Evolutionary conservation across 352 stramenopile species (phyloP).

Genomic region (Phytophthora fragariaefolia): DNA sequence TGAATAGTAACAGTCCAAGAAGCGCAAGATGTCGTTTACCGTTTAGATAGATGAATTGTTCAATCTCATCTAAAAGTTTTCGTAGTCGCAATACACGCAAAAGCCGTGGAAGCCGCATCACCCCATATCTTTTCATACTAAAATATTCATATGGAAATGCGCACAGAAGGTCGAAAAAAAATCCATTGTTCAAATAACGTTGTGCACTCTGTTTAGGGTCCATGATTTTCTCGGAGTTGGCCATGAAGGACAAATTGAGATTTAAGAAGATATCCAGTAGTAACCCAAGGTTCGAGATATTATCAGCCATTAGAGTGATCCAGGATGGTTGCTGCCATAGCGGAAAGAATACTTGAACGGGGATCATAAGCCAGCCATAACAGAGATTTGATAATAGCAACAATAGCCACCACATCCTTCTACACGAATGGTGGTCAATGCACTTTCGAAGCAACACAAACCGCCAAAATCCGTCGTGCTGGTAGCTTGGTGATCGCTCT

Average conservation of each 20-base stretch:
- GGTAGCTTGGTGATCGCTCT: not conserved
- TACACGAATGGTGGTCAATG: constrained; percentile 50
- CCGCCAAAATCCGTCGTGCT: not conserved
- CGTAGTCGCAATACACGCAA: constrained; percentile 34
- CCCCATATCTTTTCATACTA: constrained; percentile 18
- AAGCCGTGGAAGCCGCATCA: constrained; percentile 45
- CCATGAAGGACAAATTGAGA: constrained; percentile 53
- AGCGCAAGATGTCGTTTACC: constrained; percentile 48
- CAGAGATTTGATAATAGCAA: constrained; percentile 29
- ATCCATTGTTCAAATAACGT: constrained; percentile 40
- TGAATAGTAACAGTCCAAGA: constrained; percentile 40
- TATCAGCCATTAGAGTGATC: constrained; percentile 34
- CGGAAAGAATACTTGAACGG: constrained; percentile 54
- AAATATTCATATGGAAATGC: constrained; percentile 49
- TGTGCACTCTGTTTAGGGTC: constrained; percentile 41
- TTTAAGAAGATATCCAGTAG: constrained; percentile 54
- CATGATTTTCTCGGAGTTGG: constrained; percentile 58
- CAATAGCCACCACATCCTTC: constrained; percentile 51
- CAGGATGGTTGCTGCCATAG: constrained; percentile 36
- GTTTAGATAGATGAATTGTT: constrained; percentile 50
- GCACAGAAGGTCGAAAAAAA: constrained; percentile 51
- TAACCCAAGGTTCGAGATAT: constrained; percentile 39
- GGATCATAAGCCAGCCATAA: constrained; percentile 57
- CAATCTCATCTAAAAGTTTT: constrained; percentile 39
- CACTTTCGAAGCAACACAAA: constrained; percentile 11